These are phyloP conservation scores for Lepidium aucheri DNA, from an alignment of 345 rosid species.

Conservation along the genomic window DNA sequence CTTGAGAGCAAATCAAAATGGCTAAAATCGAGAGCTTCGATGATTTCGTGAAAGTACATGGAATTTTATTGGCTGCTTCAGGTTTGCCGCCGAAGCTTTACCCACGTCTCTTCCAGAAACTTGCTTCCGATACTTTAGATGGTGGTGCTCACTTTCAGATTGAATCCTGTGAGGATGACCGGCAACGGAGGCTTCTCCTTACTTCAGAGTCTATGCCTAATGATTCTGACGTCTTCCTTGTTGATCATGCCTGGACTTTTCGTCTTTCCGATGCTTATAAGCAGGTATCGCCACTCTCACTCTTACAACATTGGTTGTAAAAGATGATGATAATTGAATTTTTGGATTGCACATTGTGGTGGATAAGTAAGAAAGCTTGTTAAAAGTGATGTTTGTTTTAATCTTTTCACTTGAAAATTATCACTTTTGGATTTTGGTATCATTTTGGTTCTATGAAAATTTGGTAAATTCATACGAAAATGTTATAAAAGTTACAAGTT, in stretches of 20 bases:
- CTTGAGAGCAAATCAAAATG: conserved; percentile 8
- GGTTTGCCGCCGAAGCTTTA: conserved; percentile 75
- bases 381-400: not conserved
- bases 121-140: conserved; percentile 63
- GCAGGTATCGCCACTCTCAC: conserved; percentile 32
- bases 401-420: not conserved
- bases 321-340: not conserved
- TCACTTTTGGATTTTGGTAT: not conserved
- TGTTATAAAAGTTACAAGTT: not conserved
- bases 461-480: not conserved
- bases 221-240: conserved; percentile 67
- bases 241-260: conserved; percentile 97
- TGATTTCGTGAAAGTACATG: conserved; percentile 76
- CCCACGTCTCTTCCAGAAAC: conserved; percentile 58
- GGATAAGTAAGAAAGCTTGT: not conserved
- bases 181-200: conserved; percentile 63
- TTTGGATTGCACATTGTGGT: not conserved
- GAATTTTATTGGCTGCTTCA: conserved; percentile 67
- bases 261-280: conserved; percentile 71
- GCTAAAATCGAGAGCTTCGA: conserved; percentile 43
- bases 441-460: not conserved
- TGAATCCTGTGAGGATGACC: conserved; percentile 54
- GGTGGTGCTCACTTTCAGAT: conserved; percentile 73
- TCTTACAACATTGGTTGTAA: not conserved
- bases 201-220: conserved; percentile 48